Evolutionary conservation across 306 rosid genomes (phyloP).

Genomic region (Oemleria cerasiformis): DNA sequence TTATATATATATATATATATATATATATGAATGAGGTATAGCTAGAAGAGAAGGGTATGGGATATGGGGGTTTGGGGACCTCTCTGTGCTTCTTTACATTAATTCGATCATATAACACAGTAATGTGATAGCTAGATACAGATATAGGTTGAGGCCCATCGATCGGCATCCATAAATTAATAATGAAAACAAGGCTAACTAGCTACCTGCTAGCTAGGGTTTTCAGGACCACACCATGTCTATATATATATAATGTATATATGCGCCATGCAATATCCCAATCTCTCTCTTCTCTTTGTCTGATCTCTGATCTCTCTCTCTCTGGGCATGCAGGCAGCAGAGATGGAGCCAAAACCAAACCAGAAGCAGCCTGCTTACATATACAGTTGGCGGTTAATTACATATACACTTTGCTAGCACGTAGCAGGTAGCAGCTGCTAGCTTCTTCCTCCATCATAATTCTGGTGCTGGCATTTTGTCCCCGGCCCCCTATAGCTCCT

Average conservation of each 20-base stretch:
- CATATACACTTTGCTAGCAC: too few species aligned
- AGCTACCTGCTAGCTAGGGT: neutral
- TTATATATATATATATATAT: too few species aligned
- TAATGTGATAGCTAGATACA: too few species aligned
- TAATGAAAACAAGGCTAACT: too few species aligned
- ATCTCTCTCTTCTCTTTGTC: neutral
- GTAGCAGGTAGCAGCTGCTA: neutral
- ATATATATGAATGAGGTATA: too few species aligned
- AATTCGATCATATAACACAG: neutral
- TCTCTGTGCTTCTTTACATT: neutral
- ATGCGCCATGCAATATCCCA: neutral
- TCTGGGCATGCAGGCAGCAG: neutral
- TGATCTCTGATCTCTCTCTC: neutral
- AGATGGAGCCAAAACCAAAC: neutral
- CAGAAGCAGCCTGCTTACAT: neutral
- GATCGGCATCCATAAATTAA: too few species aligned
- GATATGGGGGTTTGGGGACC: constrained; percentile 8
- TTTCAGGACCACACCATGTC: constrained; percentile 7
- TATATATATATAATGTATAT: too few species aligned
- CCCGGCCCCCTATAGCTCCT: too few species aligned
- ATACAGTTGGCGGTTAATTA: constrained; percentile 17
- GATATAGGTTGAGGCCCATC: too few species aligned
- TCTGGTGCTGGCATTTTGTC: constrained; percentile 25
- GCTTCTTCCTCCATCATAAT: constrained; percentile 12
- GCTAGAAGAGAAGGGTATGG: neutral